Conservation (phyloP, 2,329 filamentous ascomycete species). For the Teratosphaeria pseudoeucalypti region DNA sequence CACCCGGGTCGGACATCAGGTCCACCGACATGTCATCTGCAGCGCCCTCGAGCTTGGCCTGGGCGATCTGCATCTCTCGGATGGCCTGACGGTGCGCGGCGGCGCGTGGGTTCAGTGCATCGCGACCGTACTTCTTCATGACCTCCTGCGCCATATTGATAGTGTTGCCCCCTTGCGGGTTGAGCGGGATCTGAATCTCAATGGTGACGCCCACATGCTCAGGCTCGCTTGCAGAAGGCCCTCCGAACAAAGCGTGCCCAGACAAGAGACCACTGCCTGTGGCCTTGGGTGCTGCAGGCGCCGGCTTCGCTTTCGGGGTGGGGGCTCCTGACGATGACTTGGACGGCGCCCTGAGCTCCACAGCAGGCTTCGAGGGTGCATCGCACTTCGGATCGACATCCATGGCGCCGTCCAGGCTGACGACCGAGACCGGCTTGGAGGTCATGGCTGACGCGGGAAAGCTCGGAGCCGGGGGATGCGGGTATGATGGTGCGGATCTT, state of each 20-base stretch:
- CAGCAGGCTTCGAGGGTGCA: constrained; percentile 2
- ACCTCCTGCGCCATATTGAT: constrained; percentile 93
- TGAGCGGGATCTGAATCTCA: constrained; percentile 69
- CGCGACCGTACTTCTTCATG: constrained; percentile 88
- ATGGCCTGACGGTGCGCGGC: constrained; percentile 82
- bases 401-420: constrained; percentile 20
- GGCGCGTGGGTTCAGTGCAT: constrained; percentile 80
- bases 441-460: constrained; percentile 3
- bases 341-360: constrained; percentile 12
- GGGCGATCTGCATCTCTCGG: constrained; percentile 76
- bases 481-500: constrained; percentile 3
- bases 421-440: constrained; percentile 4
- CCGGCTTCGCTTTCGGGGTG: constrained; percentile 29
- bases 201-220: constrained; percentile 58
- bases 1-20: constrained; percentile 50
- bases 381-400: constrained; percentile 20
- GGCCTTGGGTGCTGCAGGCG: constrained; percentile 37
- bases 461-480: constrained; percentile 3
- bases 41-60: constrained; percentile 70
- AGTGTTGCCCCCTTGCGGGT: constrained; percentile 76
- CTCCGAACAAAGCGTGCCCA: constrained; percentile 50
- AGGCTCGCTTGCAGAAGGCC: constrained; percentile 36
- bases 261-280: constrained; percentile 55
- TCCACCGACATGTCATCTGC: constrained; percentile 78
- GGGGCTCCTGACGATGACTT: constrained; percentile 23